Evolutionary conservation across 176 grass and related monocot genomes (phyloP).

Genomic region (Thalia dealbata): DNA sequence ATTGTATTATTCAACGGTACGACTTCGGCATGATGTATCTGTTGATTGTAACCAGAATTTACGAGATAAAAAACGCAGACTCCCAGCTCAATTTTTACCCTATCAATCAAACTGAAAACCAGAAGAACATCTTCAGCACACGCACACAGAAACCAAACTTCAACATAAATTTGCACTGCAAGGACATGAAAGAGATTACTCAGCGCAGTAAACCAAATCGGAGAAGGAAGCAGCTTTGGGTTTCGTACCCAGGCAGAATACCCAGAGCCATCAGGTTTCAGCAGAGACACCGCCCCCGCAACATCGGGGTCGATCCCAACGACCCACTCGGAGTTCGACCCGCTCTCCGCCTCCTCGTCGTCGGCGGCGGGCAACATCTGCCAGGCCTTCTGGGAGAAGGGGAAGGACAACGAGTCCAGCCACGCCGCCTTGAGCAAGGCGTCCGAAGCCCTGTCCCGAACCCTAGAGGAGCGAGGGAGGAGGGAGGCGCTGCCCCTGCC

Average conservation of each 20-base stretch:
- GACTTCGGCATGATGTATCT: neutral
- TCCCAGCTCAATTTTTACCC: neutral
- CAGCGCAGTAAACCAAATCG: neutral
- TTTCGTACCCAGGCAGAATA: constrained; percentile 1
- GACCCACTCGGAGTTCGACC: constrained; percentile 38
- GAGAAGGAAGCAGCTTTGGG: neutral
- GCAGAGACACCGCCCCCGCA: constrained; percentile 52
- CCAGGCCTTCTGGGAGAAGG: constrained; percentile 20
- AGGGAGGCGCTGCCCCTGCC: neutral
- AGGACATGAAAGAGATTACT: neutral
- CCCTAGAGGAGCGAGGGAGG: constrained; percentile 6
- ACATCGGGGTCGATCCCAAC: constrained; percentile 79
- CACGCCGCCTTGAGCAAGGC: constrained; percentile 43
- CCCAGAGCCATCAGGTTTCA: constrained; percentile 41
- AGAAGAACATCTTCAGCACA: neutral
- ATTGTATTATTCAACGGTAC: neutral
- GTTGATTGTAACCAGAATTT: neutral
- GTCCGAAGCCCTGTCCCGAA: constrained; percentile 34
- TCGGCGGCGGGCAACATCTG: neutral
- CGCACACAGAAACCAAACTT: neutral
- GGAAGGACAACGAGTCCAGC: constrained; percentile 69
- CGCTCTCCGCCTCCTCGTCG: constrained; percentile 4
- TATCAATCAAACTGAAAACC: neutral
- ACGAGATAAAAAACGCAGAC: neutral
- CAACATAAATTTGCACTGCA: neutral